Evolutionary conservation across 495 filamentous ascomycete genomes (phyloP), one percentile per base, ranked within the genome.

Genomic region (Penicillium paradoxum): DNA sequence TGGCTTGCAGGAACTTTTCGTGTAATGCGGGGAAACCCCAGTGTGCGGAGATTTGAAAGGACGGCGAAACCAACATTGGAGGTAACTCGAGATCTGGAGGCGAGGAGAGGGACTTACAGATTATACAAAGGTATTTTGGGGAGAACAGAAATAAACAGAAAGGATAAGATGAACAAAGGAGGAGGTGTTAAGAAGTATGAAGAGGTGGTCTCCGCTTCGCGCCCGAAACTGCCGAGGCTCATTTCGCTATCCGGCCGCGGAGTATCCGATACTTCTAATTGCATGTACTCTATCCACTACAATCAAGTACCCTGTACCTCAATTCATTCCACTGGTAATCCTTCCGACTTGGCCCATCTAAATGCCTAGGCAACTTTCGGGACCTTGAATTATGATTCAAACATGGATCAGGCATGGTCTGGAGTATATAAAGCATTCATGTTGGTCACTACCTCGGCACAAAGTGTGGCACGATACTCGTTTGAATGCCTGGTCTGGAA

Each of bases 151-250:
- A 32, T 36, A 11, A 39, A 6, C 8, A 36, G 17, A 15, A 38
- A 41, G 14, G 43, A 30, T 29, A 56, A 24, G 24, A 45, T 44
- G 41, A 41, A 45, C 15, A 27, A 10, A 44, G 17, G 30, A 37
- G 46, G 43, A 19, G 27, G 32, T 22, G 14, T 10, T 15, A 19
- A 36, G 30, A 53, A 45, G 50, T 53, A 53, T 53, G 22, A 17
- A 17, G n/a, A n/a, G n/a, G 33, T 18, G 32, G 42, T 56, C 63
- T 54, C 59, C 60, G 60, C 57, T 53, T 55, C 47, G 39, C 41
- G 40, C 48, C 62, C 63, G 63, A 60, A 47, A 55, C 10, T 65
- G 57, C 63, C 63, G 63, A 65, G 63, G 63, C 57, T 52, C 59
- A 47, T 60, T 57, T 37, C 32, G 33, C 29, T 51, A 56, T 38